These are phyloP conservation scores for Hemileccinum impolitum DNA, from an alignment of 768 basidiomycete genomes.

Conservation along the genomic window DNA sequence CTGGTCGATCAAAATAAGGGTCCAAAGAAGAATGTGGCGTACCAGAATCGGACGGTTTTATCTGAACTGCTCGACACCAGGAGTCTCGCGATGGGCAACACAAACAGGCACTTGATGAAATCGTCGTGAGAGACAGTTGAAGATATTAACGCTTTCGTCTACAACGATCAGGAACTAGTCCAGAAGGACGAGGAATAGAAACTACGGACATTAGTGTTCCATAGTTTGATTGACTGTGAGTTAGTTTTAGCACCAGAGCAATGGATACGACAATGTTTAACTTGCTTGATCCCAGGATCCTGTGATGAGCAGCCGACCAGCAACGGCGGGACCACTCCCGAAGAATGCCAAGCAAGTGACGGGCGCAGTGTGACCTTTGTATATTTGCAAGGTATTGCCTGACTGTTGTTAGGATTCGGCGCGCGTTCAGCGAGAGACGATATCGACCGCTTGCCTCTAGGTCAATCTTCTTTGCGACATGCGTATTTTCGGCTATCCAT, in stretches of 20 bases:
- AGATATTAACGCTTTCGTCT: constrained; percentile 72
- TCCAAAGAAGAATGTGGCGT: constrained; percentile 18
- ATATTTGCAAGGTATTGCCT: constrained; percentile 73
- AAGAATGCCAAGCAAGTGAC: constrained; percentile 80
- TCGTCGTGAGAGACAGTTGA: constrained; percentile 80
- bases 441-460: constrained; percentile 54
- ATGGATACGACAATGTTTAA: background rate
- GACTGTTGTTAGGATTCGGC: constrained; percentile 47
- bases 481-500: constrained; percentile 89
- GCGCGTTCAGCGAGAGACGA: constrained; percentile 7
- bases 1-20: background rate
- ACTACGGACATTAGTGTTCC: constrained; percentile 66
- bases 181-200: background rate
- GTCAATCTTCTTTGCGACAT: constrained; percentile 67
- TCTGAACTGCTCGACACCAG: constrained; percentile 89
- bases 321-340: constrained; percentile 38
- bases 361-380: constrained; percentile 84
- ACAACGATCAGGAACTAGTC: constrained; percentile 6
- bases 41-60: constrained; percentile 87
- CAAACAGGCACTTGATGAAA: constrained; percentile 83
- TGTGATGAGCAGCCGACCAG: constrained; percentile 62
- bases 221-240: constrained; percentile 76
- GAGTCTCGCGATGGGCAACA: constrained; percentile 61
- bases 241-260: constrained; percentile 7
- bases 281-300: constrained; percentile 91